Conservation (phyloP, 1,139 yeast species). For the Saccharomycopsis phalli region DNA sequence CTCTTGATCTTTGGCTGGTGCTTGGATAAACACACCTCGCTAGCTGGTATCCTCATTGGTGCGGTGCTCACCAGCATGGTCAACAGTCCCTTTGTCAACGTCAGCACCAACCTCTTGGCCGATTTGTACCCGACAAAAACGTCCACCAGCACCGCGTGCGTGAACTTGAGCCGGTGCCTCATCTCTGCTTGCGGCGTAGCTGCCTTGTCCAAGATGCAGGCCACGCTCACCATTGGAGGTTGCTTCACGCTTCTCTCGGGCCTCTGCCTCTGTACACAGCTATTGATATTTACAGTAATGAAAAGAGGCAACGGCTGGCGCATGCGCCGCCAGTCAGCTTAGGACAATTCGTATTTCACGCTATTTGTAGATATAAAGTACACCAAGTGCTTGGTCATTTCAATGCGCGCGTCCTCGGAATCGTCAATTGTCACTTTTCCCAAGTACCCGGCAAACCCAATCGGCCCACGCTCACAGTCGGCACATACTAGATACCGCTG, state of each 20-base stretch:
- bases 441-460: conserved; percentile 52
- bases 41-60: conserved; percentile 49
- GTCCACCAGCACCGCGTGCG: conserved; percentile 53
- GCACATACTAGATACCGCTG: conserved; percentile 54
- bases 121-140: conserved; percentile 52
- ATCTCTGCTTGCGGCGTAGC: conserved; percentile 57
- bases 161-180: conserved; percentile 53
- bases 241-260: conserved; percentile 51
- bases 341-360: conserved; percentile 31
- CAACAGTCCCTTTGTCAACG: conserved; percentile 42
- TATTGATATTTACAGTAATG: conserved; percentile 7
- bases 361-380: conserved; percentile 40
- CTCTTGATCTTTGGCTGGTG: conserved; percentile 66
- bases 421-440: conserved; percentile 24
- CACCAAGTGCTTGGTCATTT: conserved; percentile 30
- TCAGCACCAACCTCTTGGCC: conserved; percentile 47
- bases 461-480: conserved; percentile 68
- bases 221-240: conserved; percentile 49
- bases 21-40: conserved; percentile 36
- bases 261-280: conserved; percentile 24
- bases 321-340: neutral
- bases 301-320: conserved; percentile 9
- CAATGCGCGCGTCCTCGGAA: conserved; percentile 13
- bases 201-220: conserved; percentile 48
- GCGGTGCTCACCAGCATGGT: conserved; percentile 47